A percentile compares a stretch with the other conserved stretches of the same genome.
Conservation (phyloP, 768 basidiomycete genomes). For the Mycena capillaripes region DNA sequence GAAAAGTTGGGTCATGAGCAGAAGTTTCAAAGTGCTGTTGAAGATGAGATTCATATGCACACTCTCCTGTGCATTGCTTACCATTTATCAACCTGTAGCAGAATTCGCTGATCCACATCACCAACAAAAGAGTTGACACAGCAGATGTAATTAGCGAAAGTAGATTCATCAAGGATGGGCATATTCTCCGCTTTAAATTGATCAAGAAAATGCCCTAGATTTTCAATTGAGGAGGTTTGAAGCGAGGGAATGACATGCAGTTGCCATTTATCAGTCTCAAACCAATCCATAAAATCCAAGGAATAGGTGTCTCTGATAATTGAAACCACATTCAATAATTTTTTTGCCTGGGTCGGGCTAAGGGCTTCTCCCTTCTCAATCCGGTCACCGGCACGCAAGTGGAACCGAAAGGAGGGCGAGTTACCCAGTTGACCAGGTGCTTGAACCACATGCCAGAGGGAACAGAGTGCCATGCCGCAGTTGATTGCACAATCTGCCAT, state of each 20-base stretch:
- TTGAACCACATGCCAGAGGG: neutral
- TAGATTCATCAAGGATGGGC: neutral
- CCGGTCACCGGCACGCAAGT: too few relatives aligned
- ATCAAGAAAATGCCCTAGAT: neutral
- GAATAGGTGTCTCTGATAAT: too few relatives aligned
- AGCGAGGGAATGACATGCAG: constrained; percentile 6
- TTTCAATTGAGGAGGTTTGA: too few relatives aligned
- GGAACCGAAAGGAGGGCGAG: too few relatives aligned
- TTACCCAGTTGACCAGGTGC: neutral
- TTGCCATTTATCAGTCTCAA: neutral
- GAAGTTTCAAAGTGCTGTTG: neutral
- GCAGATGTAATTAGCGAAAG: constrained; percentile 7
- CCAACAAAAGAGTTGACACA: constrained; percentile 2
- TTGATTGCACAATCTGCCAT: neutral
- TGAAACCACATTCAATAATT: too few relatives aligned
- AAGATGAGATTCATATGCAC: neutral
- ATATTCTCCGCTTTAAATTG: neutral
- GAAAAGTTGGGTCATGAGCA: neutral
- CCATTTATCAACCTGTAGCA: constrained; percentile 10
- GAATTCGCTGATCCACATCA: neutral
- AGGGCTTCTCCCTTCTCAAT: too few relatives aligned
- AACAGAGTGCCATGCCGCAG: neutral
- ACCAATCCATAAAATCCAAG: too few relatives aligned
- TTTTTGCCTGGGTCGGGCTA: too few relatives aligned
- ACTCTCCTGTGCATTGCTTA: neutral